These are phyloP conservation scores for Rubia tinctorum DNA, from an alignment of 305 asterid species.

Conservation along the genomic window DNA sequence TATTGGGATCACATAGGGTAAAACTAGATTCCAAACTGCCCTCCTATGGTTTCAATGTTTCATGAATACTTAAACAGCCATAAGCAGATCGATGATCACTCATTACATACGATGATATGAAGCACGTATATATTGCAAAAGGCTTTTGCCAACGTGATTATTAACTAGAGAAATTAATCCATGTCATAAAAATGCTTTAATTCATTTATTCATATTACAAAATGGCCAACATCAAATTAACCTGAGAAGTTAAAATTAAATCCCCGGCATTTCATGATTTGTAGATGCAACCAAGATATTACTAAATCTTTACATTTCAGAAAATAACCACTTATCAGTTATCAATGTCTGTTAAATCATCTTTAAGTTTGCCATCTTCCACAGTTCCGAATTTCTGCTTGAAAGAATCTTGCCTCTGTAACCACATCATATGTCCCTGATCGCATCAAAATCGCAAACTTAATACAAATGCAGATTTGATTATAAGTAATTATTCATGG, in stretches of 20 bases:
- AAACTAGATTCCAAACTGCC: background rate
- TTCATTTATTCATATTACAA: background rate
- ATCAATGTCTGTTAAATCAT: slow-evolving; percentile 8
- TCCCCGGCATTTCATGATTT: background rate
- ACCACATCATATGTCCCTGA: slow-evolving; percentile 88
- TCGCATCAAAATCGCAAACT: background rate
- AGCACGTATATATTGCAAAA: background rate
- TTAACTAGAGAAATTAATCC: no score
- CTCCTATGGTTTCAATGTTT: background rate
- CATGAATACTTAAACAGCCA: background rate
- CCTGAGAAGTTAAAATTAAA: no score
- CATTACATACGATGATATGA: background rate
- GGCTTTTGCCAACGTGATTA: background rate
- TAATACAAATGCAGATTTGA: background rate
- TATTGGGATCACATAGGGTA: background rate
- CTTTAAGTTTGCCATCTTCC: slow-evolving; percentile 24
- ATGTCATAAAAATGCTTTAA: background rate
- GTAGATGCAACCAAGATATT: background rate
- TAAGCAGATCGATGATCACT: background rate
- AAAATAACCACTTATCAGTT: background rate
- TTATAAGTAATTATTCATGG: background rate
- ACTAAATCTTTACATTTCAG: background rate
- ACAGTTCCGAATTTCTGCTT: slow-evolving; percentile 59
- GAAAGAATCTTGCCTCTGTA: slow-evolving; percentile 74
- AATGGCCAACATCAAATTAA: background rate